phyloP scores from a whole-genome alignment of 2,329 filamentous ascomycete species.

The Podosphaera xanthii region DNA sequence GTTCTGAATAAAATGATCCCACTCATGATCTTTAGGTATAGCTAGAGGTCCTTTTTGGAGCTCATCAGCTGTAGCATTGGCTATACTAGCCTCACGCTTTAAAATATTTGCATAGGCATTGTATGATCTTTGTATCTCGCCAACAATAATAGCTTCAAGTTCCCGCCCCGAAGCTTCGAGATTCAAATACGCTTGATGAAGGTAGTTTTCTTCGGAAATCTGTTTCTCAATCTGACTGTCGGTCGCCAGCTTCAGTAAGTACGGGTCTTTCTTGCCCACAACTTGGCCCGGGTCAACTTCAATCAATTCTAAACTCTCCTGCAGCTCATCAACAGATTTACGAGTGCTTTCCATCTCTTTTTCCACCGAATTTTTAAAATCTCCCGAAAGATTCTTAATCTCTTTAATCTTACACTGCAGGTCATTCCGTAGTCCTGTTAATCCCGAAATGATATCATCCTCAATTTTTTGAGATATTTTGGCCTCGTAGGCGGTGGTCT shows the following conservation, averaged over 20 bases:
- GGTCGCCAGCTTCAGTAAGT: conserved; percentile 62
- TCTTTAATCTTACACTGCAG: conserved; percentile 94
- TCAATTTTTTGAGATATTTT: conserved; percentile 83
- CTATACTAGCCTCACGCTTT: conserved; percentile 71
- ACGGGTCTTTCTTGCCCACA: conserved; percentile 78
- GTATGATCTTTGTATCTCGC: conserved; percentile 95
- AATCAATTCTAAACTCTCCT: conserved; percentile 57
- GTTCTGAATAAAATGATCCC: conserved; percentile 52
- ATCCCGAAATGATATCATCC: conserved; percentile 68
- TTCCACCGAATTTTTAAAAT: conserved; percentile 92
- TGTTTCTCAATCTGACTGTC: conserved; percentile 82
- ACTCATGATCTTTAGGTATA: conserved; percentile 90
- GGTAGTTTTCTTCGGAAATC: conserved; percentile 89
- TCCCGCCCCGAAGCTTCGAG: conserved; percentile 85
- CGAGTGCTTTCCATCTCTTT: conserved; percentile 79
- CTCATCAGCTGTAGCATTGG: conserved; percentile 55
- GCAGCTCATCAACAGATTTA: conserved; percentile 56
- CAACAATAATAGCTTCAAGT: conserved; percentile 85
- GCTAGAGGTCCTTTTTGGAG: conserved; percentile 65
- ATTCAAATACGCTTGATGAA: conserved; percentile 86
- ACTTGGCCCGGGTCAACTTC: conserved; percentile 55
- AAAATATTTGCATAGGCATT: conserved; percentile 81
- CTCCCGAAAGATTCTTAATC: conserved; percentile 77
- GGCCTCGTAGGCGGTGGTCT: conserved; percentile 52
- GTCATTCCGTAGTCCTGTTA: conserved; percentile 70